These are phyloP conservation scores for Boletus vermiculosoides DNA, from an alignment of 768 basidiomycete genomes.

Conservation along the genomic window DNA sequence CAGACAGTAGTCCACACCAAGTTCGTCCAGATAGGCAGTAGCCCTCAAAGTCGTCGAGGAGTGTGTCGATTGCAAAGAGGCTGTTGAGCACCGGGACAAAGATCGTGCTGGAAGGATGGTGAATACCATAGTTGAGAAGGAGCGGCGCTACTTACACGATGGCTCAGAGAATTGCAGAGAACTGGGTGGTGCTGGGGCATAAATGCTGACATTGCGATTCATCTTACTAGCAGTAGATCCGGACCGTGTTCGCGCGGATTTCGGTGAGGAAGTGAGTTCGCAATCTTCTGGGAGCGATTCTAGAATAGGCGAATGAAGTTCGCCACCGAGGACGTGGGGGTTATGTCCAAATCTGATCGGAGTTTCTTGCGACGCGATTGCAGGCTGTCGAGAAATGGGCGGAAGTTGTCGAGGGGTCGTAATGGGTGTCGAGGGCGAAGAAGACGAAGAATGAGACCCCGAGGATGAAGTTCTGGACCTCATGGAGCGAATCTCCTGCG, in stretches of 20 bases:
- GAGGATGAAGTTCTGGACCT: slow-evolving; percentile 27
- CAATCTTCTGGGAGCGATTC: slow-evolving; percentile 53
- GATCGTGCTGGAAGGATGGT: slow-evolving; percentile 18
- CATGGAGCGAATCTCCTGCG: slow-evolving; percentile 1
- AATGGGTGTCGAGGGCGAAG: slow-evolving; percentile 25
- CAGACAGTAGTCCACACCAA: slow-evolving; percentile 30
- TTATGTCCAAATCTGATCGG: slow-evolving; percentile 30
- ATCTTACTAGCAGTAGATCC: slow-evolving; percentile 12
- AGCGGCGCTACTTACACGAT: slow-evolving; percentile 11
- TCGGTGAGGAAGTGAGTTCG: slow-evolving; percentile 34
- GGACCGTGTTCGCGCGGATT: slow-evolving; percentile 19
- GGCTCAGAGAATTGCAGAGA: slow-evolving; percentile 7
- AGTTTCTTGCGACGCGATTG: slow-evolving; percentile 24
- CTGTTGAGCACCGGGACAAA: slow-evolving; percentile 19
- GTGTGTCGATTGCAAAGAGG: slow-evolving; percentile 33
- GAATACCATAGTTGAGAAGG: background rate
- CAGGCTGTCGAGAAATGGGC: slow-evolving; percentile 17
- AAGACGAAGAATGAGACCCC: slow-evolving; percentile 26
- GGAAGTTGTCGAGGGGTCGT: slow-evolving; percentile 17
- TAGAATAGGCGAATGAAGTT: slow-evolving; percentile 29
- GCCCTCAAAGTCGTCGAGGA: slow-evolving; percentile 28
- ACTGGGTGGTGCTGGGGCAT: slow-evolving; percentile 11
- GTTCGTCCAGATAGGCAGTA: slow-evolving; percentile 30
- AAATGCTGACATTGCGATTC: slow-evolving; percentile 23
- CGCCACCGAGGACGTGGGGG: slow-evolving; percentile 18